Evolutionary conservation across 345 rosid genomes (phyloP).

Genomic region (Noccaea caerulescens): DNA sequence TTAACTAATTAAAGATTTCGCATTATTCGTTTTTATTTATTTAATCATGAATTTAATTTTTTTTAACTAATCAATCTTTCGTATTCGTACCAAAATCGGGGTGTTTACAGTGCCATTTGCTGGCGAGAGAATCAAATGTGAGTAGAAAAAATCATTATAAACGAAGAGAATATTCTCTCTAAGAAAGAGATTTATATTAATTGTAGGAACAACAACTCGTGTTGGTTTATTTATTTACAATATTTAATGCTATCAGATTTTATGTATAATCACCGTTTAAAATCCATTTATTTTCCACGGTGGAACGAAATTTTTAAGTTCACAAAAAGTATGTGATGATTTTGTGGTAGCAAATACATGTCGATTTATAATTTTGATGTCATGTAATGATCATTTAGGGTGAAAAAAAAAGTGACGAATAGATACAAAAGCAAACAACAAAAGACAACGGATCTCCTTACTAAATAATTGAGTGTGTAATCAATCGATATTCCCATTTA

Average conservation of each 20-base stretch:
- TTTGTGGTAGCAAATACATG: neutral
- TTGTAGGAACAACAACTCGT: conserved; percentile 5
- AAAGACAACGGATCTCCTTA: conserved; percentile 17
- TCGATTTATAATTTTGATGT: neutral
- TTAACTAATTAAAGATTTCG: conserved; percentile 21
- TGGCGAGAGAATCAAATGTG: conserved; percentile 26
- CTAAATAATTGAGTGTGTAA: conserved; percentile 23
- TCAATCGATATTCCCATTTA: conserved; percentile 35
- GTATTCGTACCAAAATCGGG: neutral
- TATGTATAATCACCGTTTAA: no score
- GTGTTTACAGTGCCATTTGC: conserved; percentile 2
- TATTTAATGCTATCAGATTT: no score
- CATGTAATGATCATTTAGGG: conserved; percentile 3
- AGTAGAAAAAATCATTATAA: conserved; percentile 5
- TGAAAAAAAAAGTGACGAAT: neutral
- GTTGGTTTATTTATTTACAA: neutral
- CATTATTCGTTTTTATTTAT: conserved; percentile 20
- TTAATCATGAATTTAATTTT: conserved; percentile 12
- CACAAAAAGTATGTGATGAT: neutral
- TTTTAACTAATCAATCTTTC: conserved; percentile 2
- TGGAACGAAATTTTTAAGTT: no score
- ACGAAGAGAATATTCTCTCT: conserved; percentile 17
- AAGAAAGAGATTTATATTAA: neutral
- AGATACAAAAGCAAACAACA: conserved; percentile 29
- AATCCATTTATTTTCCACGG: no score